Base-by-base conservation (phyloP, 345 rosid genomes). In the thale cress (Arabidopsis thaliana) region DNA sequence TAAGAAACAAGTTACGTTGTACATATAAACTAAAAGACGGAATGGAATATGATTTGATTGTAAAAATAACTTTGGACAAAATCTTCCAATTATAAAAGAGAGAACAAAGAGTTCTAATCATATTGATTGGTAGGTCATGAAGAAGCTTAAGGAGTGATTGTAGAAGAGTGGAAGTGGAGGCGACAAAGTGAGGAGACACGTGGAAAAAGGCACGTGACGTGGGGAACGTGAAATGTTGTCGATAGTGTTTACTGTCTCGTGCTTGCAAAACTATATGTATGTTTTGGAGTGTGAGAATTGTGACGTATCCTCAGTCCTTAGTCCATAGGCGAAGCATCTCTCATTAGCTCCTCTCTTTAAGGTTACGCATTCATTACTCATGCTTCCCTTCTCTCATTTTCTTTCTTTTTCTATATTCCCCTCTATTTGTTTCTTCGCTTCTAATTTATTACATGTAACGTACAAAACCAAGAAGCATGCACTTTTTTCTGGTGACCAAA, bases 121-220 rank as follows among this genome's bases (percentile, higher is more conserved):
- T 52, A 9, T 63, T 52, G 64, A 53, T 42, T 53, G 77, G 32
- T 28, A 28, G 32, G 70, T 32, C 5, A 52, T 0, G 63, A 53
- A 73, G 70, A 73, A 63, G 63, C 25, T 32, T 32, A 40, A n/a
- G 71, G 46, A 73, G 64, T 73, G 65, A 55, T 42, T 42, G 59
- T 45, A 65, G 72, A 44, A 13, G 40, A 12, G 57, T 22, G 40
- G 24, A 41, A 50, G 61, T 16, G 63, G 65, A 60, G 75, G 79
- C 55, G 65, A 76, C 70, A 69, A 62, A 53, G 70, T 0, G 65
- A 53, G 65, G n/a, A 76, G 70, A 76, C 80, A 76, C 79, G 79
- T 76, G 75, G 79, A 69, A 76, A 76, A 76, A 76, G 75, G 79
- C 70, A 76, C 75, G 65, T 76, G 80, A 62, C 80, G 51, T 76